These are phyloP conservation scores for Ophiostoma angusticollis DNA, from an alignment of 2,329 filamentous ascomycete species.

Conservation along the genomic window DNA sequence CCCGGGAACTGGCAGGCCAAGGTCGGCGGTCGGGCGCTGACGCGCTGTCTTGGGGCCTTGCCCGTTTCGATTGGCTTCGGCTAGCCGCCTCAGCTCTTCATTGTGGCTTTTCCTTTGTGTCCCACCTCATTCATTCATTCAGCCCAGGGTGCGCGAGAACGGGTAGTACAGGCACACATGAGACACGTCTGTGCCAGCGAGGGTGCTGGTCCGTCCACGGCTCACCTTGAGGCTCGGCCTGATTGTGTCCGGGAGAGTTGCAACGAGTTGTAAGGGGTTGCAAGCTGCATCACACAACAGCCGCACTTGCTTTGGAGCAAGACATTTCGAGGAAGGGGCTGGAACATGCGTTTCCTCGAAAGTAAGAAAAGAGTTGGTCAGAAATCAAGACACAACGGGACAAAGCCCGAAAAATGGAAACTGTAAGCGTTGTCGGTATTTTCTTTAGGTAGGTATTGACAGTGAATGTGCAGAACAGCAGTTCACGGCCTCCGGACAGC, in stretches of 20 bases:
- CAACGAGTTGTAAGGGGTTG: too few relatives aligned
- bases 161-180: not conserved
- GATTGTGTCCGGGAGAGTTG: too few relatives aligned
- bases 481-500: too few relatives aligned
- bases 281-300: not conserved
- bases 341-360: not conserved
- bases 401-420: not conserved
- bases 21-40: not conserved
- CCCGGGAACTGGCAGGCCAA: too few relatives aligned
- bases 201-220: too few relatives aligned
- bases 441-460: not conserved
- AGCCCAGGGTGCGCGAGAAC: too few relatives aligned
- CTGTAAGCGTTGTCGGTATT: not conserved
- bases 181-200: not conserved
- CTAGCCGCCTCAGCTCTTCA: conserved; percentile 2
- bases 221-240: too few relatives aligned
- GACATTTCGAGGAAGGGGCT: not conserved
- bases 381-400: not conserved
- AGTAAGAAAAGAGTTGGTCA: not conserved
- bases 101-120: not conserved
- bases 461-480: too few relatives aligned
- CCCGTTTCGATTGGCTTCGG: conserved; percentile 3
- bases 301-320: not conserved
- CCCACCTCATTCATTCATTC: too few relatives aligned
- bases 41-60: not conserved